Evolutionary conservation across 1,284 basidiomycete genomes (phyloP).

Genomic region (Apiotrichum mycotoxinovorans): DNA sequence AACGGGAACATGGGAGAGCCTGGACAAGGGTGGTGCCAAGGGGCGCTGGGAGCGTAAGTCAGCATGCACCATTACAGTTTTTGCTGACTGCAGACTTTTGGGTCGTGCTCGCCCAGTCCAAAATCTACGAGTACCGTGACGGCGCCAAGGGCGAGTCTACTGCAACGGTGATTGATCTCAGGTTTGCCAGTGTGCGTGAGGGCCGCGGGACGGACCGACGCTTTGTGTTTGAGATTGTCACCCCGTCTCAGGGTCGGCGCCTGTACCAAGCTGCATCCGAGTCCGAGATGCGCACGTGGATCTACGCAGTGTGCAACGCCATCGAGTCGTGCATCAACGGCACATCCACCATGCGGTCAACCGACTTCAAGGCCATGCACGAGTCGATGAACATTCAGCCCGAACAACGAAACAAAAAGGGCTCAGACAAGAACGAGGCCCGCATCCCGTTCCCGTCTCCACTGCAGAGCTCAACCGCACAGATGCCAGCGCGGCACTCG

Average conservation of each 20-base stretch:
- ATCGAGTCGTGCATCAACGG: slow-evolving; percentile 56
- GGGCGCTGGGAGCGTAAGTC: slow-evolving; percentile 50
- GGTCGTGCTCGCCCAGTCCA: slow-evolving; percentile 48
- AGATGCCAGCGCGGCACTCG: slow-evolving; percentile 19
- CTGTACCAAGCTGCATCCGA: slow-evolving; percentile 55
- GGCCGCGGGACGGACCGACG: slow-evolving; percentile 48
- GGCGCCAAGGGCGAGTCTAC: slow-evolving; percentile 34
- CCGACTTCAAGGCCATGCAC: slow-evolving; percentile 26
- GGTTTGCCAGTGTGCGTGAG: slow-evolving; percentile 49
- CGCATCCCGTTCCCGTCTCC: slow-evolving; percentile 1
- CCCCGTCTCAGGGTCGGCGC: slow-evolving; percentile 50
- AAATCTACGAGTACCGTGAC: slow-evolving; percentile 50
- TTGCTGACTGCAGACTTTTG: slow-evolving; percentile 36
- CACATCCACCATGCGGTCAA: slow-evolving; percentile 50
- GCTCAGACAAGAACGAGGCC: neutral
- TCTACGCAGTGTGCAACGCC: slow-evolving; percentile 54
- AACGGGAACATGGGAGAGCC: slow-evolving; percentile 46
- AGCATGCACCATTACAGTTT: too few relatives aligned
- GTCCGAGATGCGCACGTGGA: slow-evolving; percentile 53
- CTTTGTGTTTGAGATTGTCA: slow-evolving; percentile 55
- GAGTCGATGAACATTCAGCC: neutral
- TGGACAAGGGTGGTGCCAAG: slow-evolving; percentile 35
- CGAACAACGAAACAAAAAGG: slow-evolving; percentile 1
- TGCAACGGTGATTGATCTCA: slow-evolving; percentile 47
- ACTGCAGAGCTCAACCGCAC: neutral